Conservation (phyloP, 352 stramenopile species). For the Thraustochytrium sp. region DNA sequence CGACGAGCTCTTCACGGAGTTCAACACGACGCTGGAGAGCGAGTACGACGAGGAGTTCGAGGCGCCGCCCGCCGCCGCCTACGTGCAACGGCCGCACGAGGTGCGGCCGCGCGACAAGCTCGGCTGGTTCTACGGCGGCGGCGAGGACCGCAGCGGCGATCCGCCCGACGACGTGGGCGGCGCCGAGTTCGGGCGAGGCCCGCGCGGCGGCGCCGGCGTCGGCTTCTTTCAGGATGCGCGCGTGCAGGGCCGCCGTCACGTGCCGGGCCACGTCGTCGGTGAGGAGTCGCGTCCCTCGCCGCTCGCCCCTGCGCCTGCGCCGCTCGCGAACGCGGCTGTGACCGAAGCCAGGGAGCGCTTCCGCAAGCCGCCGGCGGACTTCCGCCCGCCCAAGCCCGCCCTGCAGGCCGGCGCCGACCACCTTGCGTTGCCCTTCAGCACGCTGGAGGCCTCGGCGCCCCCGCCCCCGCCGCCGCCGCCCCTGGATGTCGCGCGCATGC, state of each 20-base stretch:
- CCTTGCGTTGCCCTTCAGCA: no score
- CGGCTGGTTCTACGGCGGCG: background rate
- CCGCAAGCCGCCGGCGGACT: background rate
- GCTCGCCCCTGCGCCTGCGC: background rate
- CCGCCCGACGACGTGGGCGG: background rate
- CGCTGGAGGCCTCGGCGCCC: background rate
- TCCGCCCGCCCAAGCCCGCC: background rate
- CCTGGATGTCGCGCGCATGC: background rate
- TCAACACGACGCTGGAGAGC: background rate
- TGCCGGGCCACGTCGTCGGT: background rate
- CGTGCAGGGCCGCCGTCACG: background rate
- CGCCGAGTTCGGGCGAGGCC: background rate
- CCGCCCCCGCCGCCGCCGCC: background rate
- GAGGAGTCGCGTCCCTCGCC: background rate
- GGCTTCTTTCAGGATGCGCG: slow-evolving; percentile 3
- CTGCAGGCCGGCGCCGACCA: background rate
- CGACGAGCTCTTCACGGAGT: slow-evolving; percentile 34
- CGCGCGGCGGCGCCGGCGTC: background rate
- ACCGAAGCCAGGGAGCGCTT: background rate
- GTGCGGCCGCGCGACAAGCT: background rate
- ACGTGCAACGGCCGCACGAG: background rate
- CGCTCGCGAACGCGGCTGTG: background rate
- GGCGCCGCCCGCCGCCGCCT: background rate
- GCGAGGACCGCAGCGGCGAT: background rate
- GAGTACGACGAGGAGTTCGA: slow-evolving; percentile 13